Conservation (phyloP, 192 early-diverging fungal species). For the Martensiomyces pterosporus region DNA sequence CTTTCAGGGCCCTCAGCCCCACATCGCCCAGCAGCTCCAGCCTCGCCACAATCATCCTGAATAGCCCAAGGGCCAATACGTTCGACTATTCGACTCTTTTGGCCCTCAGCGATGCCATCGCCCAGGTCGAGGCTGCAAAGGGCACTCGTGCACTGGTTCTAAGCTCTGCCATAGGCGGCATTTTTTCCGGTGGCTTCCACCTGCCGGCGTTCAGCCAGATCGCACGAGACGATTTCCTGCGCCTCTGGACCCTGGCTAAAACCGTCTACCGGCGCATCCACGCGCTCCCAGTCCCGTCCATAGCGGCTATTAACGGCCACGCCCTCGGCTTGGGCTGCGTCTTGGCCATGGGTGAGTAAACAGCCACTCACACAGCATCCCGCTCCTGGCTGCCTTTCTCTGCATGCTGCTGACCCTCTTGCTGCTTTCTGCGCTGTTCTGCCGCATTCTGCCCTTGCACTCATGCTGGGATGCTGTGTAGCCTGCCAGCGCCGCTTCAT, state of each 20-base stretch:
- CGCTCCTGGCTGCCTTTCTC: too few relatives aligned
- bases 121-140: conserved; percentile 10
- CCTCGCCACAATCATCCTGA: conserved; percentile 35
- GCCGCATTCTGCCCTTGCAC: too few relatives aligned
- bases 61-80: conserved; percentile 26
- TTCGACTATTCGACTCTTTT: conserved; percentile 18
- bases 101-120: conserved; percentile 18
- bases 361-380: too few relatives aligned
- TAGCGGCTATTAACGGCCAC: conserved; percentile 38
- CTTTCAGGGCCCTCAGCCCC: conserved; percentile 20
- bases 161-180: conserved; percentile 15
- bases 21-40: conserved; percentile 1
- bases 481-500: conserved; percentile 36
- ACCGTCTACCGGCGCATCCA: conserved; percentile 29
- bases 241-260: conserved; percentile 16
- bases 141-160: conserved; percentile 30
- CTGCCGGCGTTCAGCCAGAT: conserved; percentile 16
- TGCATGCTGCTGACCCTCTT: too few relatives aligned
- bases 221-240: conserved; percentile 13
- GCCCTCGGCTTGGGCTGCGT: conserved; percentile 33
- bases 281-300: conserved; percentile 29
- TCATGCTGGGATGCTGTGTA: too few relatives aligned
- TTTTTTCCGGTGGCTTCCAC: conserved; percentile 38
- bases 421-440: too few relatives aligned
- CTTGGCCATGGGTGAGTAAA: too few relatives aligned